Conservation (phyloP, 2,329 filamentous ascomycete species). For the Gyromitra esculenta region DNA sequence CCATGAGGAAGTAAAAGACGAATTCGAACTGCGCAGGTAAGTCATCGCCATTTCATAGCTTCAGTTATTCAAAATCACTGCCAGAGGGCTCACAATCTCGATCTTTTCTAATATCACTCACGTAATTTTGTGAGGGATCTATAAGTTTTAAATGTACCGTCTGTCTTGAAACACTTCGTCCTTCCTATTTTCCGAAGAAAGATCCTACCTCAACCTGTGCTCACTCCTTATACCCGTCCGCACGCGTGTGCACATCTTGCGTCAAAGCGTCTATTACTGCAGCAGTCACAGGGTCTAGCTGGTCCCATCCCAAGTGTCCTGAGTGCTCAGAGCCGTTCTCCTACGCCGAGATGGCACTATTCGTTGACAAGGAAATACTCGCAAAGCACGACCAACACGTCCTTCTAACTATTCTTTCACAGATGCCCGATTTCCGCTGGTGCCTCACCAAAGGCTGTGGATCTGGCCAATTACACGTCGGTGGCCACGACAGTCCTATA, state of each 20-base stretch:
- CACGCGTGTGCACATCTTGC: background rate
- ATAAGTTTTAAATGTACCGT: background rate
- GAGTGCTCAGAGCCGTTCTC: constrained; percentile 8
- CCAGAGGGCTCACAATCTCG: background rate
- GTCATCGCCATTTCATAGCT: background rate
- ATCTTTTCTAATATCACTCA: background rate
- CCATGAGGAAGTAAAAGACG: no score
- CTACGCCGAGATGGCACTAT: background rate
- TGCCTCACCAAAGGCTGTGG: constrained; percentile 3
- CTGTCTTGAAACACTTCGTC: background rate
- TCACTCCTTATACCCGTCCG: background rate
- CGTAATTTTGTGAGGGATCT: background rate
- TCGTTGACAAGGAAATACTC: background rate
- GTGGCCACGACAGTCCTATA: background rate
- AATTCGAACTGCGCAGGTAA: no score
- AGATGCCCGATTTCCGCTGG: constrained; percentile 21
- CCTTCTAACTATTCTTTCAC: background rate
- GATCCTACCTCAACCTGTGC: constrained; percentile 5
- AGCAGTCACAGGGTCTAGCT: background rate
- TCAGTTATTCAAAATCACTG: background rate
- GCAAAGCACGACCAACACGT: background rate
- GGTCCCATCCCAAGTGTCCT: constrained; percentile 12
- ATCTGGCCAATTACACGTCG: background rate
- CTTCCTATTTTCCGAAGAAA: background rate
- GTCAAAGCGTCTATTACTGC: background rate